These are phyloP conservation scores for Paraleonurus japonicus DNA, from an alignment of 257 asterid species.

Conservation along the genomic window DNA sequence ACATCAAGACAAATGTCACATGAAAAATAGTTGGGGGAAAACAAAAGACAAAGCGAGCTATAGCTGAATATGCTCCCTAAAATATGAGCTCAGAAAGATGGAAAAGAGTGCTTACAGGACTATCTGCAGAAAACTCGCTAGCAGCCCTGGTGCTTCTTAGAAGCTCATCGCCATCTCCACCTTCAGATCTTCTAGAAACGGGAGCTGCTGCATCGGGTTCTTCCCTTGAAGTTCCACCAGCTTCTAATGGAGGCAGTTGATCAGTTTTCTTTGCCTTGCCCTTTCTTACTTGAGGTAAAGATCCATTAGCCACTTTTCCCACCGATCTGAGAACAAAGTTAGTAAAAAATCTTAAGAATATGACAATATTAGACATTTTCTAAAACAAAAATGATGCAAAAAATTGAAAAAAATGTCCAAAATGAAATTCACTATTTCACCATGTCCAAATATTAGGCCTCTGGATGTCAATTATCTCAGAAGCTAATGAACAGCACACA, in stretches of 20 bases:
- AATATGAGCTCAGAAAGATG: neutral
- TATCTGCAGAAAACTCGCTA: conserved; percentile 65
- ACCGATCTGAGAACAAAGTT: conserved; percentile 48
- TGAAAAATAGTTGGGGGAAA: neutral
- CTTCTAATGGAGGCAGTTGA: conserved; percentile 28
- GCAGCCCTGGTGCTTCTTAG: conserved; percentile 42
- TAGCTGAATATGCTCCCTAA: neutral
- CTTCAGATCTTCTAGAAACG: conserved; percentile 29
- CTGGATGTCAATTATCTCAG: neutral
- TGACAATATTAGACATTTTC: conserved; percentile 1
- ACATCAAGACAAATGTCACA: neutral
- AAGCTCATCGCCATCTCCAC: conserved; percentile 41
- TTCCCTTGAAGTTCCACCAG: conserved; percentile 39
- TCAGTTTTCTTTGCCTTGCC: conserved; percentile 38
- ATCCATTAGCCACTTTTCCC: conserved; percentile 52
- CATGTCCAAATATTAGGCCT: neutral
- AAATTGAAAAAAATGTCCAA: conserved; percentile 3
- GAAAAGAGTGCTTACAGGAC: conserved; percentile 43
- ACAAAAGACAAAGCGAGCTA: neutral
- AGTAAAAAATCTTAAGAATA: conserved; percentile 9
- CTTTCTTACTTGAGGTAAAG: conserved; percentile 43
- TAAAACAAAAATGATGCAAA: neutral
- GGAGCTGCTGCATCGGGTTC: conserved; percentile 38
- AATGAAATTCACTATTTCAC: conserved; percentile 3
- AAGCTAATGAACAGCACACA: conserved; percentile 3